Conservation (phyloP, 495 filamentous ascomycete genomes). For the Astrothelium macrocarpum region DNA sequence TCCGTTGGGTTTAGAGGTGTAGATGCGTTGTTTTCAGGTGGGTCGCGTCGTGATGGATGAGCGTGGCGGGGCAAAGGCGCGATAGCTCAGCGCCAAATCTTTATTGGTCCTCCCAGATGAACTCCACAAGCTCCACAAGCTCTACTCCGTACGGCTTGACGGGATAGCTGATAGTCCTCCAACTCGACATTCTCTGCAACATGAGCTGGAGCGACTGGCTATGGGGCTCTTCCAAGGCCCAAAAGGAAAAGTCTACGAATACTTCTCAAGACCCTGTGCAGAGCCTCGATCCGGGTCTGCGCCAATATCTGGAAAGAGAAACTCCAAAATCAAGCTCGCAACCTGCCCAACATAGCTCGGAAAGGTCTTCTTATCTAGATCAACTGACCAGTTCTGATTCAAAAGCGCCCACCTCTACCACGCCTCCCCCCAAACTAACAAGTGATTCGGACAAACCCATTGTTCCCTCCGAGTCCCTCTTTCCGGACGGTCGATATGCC, state of each 20-base stretch:
- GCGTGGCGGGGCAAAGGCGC: background rate
- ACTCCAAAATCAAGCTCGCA: constrained; percentile 56
- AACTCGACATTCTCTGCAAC: background rate
- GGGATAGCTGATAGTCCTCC: background rate
- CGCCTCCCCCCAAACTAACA: constrained; percentile 9
- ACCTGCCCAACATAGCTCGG: constrained; percentile 18
- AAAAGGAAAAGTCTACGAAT: constrained; percentile 22
- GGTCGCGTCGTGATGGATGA: constrained; percentile 16
- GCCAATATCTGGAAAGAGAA: constrained; percentile 76
- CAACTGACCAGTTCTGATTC: constrained; percentile 14
- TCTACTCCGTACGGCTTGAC: background rate
- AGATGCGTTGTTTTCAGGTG: constrained; percentile 31
- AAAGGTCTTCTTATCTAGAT: constrained; percentile 17
- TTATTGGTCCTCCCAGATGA: background rate
- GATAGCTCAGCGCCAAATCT: background rate
- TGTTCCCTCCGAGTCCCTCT: constrained; percentile 49
- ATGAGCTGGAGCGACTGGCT: constrained; percentile 60
- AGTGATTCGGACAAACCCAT: constrained; percentile 8
- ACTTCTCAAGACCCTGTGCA: constrained; percentile 58
- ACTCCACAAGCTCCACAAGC: background rate
- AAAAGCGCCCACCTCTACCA: constrained; percentile 17
- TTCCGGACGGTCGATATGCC: constrained; percentile 79
- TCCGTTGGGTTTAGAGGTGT: too few relatives aligned
- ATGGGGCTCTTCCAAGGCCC: constrained; percentile 40
- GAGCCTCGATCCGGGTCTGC: constrained; percentile 74